These are phyloP conservation scores for Penicillium polonicum DNA, from an alignment of 2,329 filamentous ascomycete genomes.

Conservation along the genomic window DNA sequence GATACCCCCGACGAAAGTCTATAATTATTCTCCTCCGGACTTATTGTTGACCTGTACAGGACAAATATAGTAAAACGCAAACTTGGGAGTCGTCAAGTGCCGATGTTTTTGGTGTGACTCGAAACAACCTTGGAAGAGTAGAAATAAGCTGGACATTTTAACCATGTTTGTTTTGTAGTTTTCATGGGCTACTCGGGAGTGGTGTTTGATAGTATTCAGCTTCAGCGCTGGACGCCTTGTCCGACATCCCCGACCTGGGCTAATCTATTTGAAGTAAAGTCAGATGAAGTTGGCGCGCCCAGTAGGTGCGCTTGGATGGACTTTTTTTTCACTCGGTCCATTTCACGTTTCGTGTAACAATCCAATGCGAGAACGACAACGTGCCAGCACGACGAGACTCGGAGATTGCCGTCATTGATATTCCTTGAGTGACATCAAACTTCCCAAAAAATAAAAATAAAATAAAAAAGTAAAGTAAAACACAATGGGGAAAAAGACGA, in stretches of 20 bases:
- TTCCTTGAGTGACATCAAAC: constrained; percentile 7
- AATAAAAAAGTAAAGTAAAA: not conserved
- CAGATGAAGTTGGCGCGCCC: not conserved
- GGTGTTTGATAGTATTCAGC: constrained; percentile 1
- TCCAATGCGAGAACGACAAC: constrained; percentile 1
- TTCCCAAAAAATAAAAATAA: not conserved
- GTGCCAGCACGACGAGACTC: constrained; percentile 9
- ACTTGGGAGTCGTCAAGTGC: not conserved
- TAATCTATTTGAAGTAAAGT: not conserved
- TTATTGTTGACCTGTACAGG: not conserved
- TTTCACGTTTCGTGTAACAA: constrained; percentile 22
- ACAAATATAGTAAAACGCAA: not conserved
- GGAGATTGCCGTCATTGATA: constrained; percentile 23
- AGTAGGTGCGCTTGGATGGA: constrained; percentile 19
- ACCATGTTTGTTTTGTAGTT: constrained; percentile 14
- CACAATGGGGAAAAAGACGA: not conserved
- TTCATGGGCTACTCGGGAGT: constrained; percentile 1
- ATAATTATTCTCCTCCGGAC: not conserved
- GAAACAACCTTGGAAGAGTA: not conserved
- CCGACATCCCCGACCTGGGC: constrained; percentile 8
- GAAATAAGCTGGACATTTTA: not conserved
- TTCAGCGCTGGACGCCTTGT: constrained; percentile 21
- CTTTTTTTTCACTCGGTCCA: constrained; percentile 18
- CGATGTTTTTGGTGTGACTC: constrained; percentile 5
- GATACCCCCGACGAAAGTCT: not conserved